Percentiles rank a stretch among this genome's conserved stretches.
Conservation (phyloP, 129 eudicot genomes). For the Deinandra increscens region DNA sequence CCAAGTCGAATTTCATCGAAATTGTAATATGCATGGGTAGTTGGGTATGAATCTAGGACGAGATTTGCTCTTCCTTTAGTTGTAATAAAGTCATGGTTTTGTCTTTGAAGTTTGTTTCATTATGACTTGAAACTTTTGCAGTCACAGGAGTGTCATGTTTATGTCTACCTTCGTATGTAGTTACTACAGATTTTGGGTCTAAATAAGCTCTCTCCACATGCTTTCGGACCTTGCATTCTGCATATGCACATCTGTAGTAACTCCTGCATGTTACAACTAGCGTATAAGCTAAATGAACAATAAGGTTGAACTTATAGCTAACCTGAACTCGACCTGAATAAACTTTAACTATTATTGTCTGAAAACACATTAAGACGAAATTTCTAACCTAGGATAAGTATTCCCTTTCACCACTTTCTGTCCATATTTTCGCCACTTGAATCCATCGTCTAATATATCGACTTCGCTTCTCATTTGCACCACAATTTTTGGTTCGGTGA, state of each 20-base stretch:
- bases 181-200: conserved; percentile 75
- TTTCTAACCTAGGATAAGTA: conserved; percentile 74
- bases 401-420: conserved; percentile 96
- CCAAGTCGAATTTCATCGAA: too few relatives aligned
- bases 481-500: conserved; percentile 62
- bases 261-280: conserved; percentile 49
- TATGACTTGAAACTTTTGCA: conserved; percentile 30
- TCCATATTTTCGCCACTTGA: conserved; percentile 93
- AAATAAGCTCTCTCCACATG: conserved; percentile 79
- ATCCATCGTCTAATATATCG: conserved; percentile 91
- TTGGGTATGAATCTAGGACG: conserved; percentile 23
- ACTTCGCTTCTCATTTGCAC: conserved; percentile 90
- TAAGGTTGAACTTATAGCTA: too few relatives aligned
- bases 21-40: background rate
- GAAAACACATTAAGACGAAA: background rate
- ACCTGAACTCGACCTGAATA: background rate
- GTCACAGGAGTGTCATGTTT: conserved; percentile 63
- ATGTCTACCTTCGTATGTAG: conserved; percentile 92
- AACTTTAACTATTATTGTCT: background rate
- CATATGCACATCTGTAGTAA: conserved; percentile 74
- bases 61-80: conserved; percentile 56
- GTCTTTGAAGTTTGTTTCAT: conserved; percentile 36
- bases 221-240: conserved; percentile 91
- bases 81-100: conserved; percentile 42
- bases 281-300: conserved; percentile 2